phyloP scores from a whole-genome alignment of 2,329 filamentous ascomycete genomes.

The Ceratocystis cubensis region DNA sequence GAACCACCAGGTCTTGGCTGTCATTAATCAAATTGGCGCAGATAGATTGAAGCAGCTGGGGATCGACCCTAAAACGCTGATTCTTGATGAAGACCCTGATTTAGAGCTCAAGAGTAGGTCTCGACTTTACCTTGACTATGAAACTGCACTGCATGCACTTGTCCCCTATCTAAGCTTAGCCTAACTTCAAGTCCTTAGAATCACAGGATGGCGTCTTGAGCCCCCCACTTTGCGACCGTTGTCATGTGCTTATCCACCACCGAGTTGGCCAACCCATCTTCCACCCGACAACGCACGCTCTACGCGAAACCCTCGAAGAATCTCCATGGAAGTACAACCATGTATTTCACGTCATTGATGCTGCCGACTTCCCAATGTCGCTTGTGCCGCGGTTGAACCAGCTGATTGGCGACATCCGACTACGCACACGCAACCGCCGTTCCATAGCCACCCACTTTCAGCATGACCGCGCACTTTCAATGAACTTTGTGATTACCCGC shows the following conservation, averaged over 20 bases:
- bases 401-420: slow-evolving; percentile 56
- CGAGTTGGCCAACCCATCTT: slow-evolving; percentile 55
- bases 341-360: slow-evolving; percentile 89
- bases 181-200: slow-evolving; percentile 9
- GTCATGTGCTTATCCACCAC: slow-evolving; percentile 70
- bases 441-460: slow-evolving; percentile 54
- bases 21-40: slow-evolving; percentile 28
- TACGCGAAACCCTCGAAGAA: slow-evolving; percentile 73
- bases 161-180: not conserved
- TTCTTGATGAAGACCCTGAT: slow-evolving; percentile 17
- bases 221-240: slow-evolving; percentile 68
- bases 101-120: slow-evolving; percentile 17
- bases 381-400: slow-evolving; percentile 64
- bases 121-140: not conserved
- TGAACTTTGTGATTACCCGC: slow-evolving; percentile 84
- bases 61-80: slow-evolving; percentile 30
- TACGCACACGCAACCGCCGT: slow-evolving; percentile 70
- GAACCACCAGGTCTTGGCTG: slow-evolving; percentile 22
- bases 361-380: slow-evolving; percentile 93
- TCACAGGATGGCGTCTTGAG: slow-evolving; percentile 25
- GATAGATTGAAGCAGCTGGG: slow-evolving; percentile 35
- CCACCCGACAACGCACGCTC: slow-evolving; percentile 68
- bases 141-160: not conserved
- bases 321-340: slow-evolving; percentile 86
- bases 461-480: slow-evolving; percentile 55